Percentiles rank a stretch among this genome's conserved stretches.
Conservation (phyloP, 106 monocot genomes). For the Gastrodia elata region DNA sequence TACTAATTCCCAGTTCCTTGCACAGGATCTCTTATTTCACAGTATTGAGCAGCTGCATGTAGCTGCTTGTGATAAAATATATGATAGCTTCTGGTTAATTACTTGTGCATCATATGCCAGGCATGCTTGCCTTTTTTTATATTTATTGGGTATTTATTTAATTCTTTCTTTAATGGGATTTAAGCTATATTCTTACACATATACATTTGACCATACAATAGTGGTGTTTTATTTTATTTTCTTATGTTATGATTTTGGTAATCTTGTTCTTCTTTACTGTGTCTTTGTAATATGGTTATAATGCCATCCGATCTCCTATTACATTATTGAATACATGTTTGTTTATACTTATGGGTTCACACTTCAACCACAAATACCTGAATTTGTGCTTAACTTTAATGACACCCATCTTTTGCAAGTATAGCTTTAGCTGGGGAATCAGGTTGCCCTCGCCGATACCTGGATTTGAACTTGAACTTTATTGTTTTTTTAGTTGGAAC, state of each 20-base stretch:
- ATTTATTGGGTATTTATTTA: background rate
- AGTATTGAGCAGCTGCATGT: background rate
- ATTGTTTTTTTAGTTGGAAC: no score
- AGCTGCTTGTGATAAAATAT: background rate
- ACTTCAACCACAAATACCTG: no score
- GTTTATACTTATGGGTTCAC: background rate
- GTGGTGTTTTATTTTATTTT: background rate
- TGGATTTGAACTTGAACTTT: no score
- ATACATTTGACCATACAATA: background rate
- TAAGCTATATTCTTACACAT: background rate
- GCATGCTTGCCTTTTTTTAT: background rate
- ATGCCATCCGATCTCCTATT: background rate
- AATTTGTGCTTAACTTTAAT: no score
- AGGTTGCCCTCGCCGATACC: no score
- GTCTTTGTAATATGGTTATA: background rate
- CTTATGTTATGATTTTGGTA: background rate
- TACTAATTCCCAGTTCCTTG: background rate
- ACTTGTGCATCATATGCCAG: background rate
- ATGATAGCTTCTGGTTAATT: background rate
- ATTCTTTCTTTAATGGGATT: background rate
- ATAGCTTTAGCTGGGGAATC: no score
- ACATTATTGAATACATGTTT: background rate
- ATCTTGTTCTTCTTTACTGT: background rate
- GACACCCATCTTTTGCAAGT: no score
- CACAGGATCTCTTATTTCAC: background rate